Evolutionary conservation across 768 basidiomycete genomes (phyloP).

Genomic region (Tricholoma flavovirens): DNA sequence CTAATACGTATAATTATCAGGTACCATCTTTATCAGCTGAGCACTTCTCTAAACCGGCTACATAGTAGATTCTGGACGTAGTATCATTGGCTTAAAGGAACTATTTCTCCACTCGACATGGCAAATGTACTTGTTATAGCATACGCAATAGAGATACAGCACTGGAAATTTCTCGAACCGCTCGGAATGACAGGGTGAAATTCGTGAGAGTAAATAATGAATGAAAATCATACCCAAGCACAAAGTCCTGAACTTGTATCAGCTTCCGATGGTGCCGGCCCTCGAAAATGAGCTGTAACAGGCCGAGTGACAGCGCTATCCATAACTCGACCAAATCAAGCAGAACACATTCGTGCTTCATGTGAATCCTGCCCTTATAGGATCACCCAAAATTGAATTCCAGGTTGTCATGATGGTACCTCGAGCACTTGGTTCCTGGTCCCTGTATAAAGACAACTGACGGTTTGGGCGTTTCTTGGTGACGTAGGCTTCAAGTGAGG

Average conservation of each 20-base stretch:
- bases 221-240: background rate
- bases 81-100: no score
- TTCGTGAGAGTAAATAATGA: background rate
- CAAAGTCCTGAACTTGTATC: background rate
- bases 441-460: background rate
- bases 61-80: no score
- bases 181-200: background rate
- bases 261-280: background rate
- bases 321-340: background rate
- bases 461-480: background rate
- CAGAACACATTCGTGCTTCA: background rate
- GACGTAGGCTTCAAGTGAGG: no score
- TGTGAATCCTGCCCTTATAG: background rate
- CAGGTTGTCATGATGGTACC: background rate
- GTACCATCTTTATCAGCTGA: no score
- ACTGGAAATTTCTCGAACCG: background rate
- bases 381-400: background rate
- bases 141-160: background rate
- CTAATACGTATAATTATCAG: no score
- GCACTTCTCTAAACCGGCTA: no score
- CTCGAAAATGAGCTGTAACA: background rate
- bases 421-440: background rate
- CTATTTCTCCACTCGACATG: no score
- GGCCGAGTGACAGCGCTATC: background rate
- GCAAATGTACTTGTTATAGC: background rate